Percentiles rank a stretch among this genome's conserved stretches.
phyloP scores from a whole-genome alignment of 169 alveolate genomes.

The Plasmodium malariae region DNA sequence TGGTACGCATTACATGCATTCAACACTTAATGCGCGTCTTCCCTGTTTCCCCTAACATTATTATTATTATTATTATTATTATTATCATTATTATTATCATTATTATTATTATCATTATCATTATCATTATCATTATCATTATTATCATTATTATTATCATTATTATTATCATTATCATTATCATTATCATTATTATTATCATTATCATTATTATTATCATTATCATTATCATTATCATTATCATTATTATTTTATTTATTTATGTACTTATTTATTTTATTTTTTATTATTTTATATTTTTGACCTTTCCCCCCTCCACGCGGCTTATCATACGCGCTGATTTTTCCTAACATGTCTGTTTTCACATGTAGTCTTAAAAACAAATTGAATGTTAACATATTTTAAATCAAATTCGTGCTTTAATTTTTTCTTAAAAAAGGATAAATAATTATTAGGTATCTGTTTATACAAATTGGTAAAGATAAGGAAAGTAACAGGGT shows the following conservation, averaged over 20 bases:
- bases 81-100: too few species aligned
- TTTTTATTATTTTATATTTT: neutral
- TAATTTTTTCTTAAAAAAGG: slow-evolving; percentile 64
- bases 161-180: too few species aligned
- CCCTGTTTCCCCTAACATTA: too few species aligned
- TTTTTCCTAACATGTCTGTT: slow-evolving; percentile 12
- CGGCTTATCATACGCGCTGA: neutral
- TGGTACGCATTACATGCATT: too few species aligned
- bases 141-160: too few species aligned
- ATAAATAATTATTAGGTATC: slow-evolving; percentile 44
- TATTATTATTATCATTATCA: too few species aligned
- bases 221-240: too few species aligned
- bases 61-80: too few species aligned
- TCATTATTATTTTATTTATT: neutral
- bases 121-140: too few species aligned
- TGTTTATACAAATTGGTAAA: slow-evolving; percentile 49
- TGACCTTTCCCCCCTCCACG: neutral
- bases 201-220: too few species aligned
- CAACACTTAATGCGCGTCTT: too few species aligned
- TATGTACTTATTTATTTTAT: neutral
- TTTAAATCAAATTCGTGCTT: slow-evolving; percentile 38
- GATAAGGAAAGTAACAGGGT: slow-evolving; percentile 53
- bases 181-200: too few species aligned
- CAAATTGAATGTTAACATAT: slow-evolving; percentile 41
- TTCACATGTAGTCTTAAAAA: slow-evolving; percentile 67